These are phyloP conservation scores for Pythium rishiriense DNA, from an alignment of 352 stramenopile genomes.

Conservation along the genomic window DNA sequence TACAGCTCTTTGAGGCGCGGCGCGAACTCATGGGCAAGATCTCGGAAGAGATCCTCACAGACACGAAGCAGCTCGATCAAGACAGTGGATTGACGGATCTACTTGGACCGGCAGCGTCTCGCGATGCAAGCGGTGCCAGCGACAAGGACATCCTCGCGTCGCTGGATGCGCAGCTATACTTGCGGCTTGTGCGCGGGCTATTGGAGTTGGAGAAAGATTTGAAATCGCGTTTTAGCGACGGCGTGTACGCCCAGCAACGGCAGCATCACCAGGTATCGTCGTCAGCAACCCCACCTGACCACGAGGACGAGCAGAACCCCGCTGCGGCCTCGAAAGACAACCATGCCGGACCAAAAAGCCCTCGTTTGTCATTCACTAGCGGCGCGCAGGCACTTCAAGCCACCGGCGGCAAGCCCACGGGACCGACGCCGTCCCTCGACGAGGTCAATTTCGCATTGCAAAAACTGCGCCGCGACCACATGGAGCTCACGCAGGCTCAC, in stretches of 20 bases:
- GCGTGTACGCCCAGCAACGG: neutral
- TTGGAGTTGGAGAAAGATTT: conserved; percentile 58
- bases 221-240: conserved; percentile 34
- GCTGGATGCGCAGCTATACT: conserved; percentile 69
- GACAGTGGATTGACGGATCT: conserved; percentile 30
- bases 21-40: conserved; percentile 71
- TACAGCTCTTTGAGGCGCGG: conserved; percentile 68
- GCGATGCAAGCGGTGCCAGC: conserved; percentile 1
- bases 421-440: conserved; percentile 34
- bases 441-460: conserved; percentile 69
- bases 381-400: neutral
- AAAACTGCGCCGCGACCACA: conserved; percentile 71
- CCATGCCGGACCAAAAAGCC: neutral
- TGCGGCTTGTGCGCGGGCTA: conserved; percentile 56
- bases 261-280: neutral
- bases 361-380: neutral
- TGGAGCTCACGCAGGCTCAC: conserved; percentile 58
- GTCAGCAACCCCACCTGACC: neutral
- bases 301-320: neutral
- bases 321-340: neutral
- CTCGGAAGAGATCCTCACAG: conserved; percentile 66
- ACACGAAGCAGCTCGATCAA: conserved; percentile 63
- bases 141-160: conserved; percentile 67
- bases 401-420: neutral
- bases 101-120: neutral